Base-by-base conservation (phyloP, 352 stramenopile species). In the Salisapilia sapeloensis region DNA sequence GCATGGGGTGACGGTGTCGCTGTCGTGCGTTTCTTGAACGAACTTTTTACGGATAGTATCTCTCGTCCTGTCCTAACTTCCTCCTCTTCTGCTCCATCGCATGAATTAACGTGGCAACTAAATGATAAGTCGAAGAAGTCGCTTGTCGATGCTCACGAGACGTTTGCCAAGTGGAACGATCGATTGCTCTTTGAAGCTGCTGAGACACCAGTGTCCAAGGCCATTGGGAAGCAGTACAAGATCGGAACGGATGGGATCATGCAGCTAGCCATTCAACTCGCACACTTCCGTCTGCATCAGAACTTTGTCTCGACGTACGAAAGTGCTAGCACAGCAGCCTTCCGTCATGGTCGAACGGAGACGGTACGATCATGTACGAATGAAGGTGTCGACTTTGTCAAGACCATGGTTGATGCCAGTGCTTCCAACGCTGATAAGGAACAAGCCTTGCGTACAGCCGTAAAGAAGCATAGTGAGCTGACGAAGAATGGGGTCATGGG, bases 401-500 rank as follows among this genome's bases (percentile, higher is more conserved):
- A 50, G 14, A 47, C 52, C 6, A 91, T 94, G 69, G 56, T 54
- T 6, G 56, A 77, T 29, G 35, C 54, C 9, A 60, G 49, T 10
- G 58, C 49, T 6, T 80, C 59, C 15, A 42, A 55, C 20, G 30
- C 24, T 0, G 74, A 90, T n/a, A 80, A 86, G 36, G 71, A 42
- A 9, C 48, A 56, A 20, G 53, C 70, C 11, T 44, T 92, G 33
- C 71, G 71, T 33, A 41, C 38, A 1, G 79, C 76, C 7, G 69
- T 92, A 32, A 85, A 76, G 42, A 86, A 86, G 43, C 81, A 94
- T 59, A 63, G 66, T 31, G 69, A 86, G 42, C 58, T 93, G 20
- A 92, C 77, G 8, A 91, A 90, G 64, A 84, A 92, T 43, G 75
- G 62, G 17, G 70, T 92, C 12, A 93, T 93, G 77, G 81, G 79